Evolutionary conservation across 352 stramenopile species (phyloP).

Genomic region (Phytophthora chlamydospora): DNA sequence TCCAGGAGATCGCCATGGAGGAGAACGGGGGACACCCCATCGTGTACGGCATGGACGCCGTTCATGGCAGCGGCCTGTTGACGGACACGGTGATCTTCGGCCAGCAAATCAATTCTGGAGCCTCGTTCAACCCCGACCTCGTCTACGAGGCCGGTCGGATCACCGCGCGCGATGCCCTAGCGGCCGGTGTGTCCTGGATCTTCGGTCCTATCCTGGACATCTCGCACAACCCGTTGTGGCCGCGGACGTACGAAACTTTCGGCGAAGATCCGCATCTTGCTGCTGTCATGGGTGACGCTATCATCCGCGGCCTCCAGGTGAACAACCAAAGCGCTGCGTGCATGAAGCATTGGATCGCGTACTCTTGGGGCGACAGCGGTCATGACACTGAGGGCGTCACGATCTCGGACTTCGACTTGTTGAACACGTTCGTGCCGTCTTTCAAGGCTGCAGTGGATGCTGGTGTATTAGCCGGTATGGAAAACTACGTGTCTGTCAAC

Average conservation of each 20-base stretch:
- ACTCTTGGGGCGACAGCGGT: conserved; percentile 64
- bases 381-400: conserved; percentile 66
- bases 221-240: conserved; percentile 68
- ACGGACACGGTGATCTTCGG: conserved; percentile 70
- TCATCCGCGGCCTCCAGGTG: conserved; percentile 74
- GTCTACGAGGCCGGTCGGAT: conserved; percentile 60
- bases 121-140: conserved; percentile 80
- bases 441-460: conserved; percentile 72
- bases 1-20: conserved; percentile 71
- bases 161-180: conserved; percentile 73
- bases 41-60: conserved; percentile 84
- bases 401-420: conserved; percentile 57
- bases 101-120: conserved; percentile 81
- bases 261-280: too few relatives aligned
- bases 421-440: conserved; percentile 70
- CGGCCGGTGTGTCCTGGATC: conserved; percentile 80
- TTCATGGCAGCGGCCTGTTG: conserved; percentile 85
- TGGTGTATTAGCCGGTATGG: conserved; percentile 66
- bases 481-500: too few relatives aligned
- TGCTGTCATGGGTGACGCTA: conserved; percentile 62
- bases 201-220: conserved; percentile 83
- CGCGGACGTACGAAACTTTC: too few relatives aligned
- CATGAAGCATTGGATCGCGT: conserved; percentile 82
- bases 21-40: conserved; percentile 62
- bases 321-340: conserved; percentile 59